A percentile compares a stretch with the other conserved stretches of the same genome.
These are phyloP conservation scores for Pseudocercospora fijiensis DNA, from an alignment of 2,329 filamentous ascomycete genomes.

Conservation along the genomic window DNA sequence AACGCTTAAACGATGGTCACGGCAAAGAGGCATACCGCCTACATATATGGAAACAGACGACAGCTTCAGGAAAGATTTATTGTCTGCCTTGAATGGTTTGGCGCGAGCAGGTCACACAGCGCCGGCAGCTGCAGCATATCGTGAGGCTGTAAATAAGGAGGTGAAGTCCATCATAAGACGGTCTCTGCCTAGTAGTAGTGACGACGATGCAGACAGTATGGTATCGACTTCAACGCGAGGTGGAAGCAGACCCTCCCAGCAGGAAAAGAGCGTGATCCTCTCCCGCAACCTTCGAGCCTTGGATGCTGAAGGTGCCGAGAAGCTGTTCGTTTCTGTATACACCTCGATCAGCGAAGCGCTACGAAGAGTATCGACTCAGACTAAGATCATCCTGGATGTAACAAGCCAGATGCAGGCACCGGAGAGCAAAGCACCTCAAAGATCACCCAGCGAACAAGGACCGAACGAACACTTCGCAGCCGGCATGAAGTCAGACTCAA, in stretches of 20 bases:
- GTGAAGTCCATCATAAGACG: constrained; percentile 80
- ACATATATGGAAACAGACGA: constrained; percentile 74
- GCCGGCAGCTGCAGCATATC: constrained; percentile 77
- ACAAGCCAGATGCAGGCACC: constrained; percentile 68
- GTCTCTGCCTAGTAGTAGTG: constrained; percentile 85
- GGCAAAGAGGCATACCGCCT: constrained; percentile 55
- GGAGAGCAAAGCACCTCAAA: constrained; percentile 38
- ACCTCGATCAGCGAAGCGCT: constrained; percentile 84
- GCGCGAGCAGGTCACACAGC: constrained; percentile 76
- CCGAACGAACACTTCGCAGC: constrained; percentile 44
- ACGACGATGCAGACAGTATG: constrained; percentile 90
- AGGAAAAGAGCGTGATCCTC: constrained; percentile 85
- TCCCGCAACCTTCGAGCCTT: constrained; percentile 84
- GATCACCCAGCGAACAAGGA: constrained; percentile 47
- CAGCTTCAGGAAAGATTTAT: constrained; percentile 67
- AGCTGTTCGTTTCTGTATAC: constrained; percentile 78
- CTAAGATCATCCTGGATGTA: constrained; percentile 92
- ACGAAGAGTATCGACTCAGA: constrained; percentile 80
- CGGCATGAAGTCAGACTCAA: constrained; percentile 20
- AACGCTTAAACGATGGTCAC: constrained; percentile 80
- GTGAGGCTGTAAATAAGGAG: constrained; percentile 80
- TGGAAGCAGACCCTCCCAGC: constrained; percentile 68
- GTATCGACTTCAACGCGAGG: constrained; percentile 77
- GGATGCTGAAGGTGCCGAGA: constrained; percentile 80
- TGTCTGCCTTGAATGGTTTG: constrained; percentile 73